Evolutionary conservation across 1,139 yeast genomes (phyloP).

Genomic region (Debaryomycetaceae sp.): DNA sequence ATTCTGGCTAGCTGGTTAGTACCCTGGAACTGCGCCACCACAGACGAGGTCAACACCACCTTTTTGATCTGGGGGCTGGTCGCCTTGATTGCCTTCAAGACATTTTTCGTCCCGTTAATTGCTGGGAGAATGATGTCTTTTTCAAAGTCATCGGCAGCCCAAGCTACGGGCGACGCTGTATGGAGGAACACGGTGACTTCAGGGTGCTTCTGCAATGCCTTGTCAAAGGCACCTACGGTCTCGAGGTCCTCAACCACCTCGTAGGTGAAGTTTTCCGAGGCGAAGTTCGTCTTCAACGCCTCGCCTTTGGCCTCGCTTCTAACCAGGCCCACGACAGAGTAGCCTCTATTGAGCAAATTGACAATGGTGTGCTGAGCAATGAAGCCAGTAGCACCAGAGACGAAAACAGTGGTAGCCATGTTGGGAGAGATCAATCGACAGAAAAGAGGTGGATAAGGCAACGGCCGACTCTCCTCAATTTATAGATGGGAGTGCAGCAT

Average conservation of each 20-base stretch:
- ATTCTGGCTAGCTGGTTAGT: conserved; percentile 15
- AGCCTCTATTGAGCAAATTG: conserved; percentile 19
- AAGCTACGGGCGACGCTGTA: conserved; percentile 38
- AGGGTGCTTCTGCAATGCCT: conserved; percentile 21
- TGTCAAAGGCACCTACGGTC: conserved; percentile 30
- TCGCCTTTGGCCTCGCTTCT: conserved; percentile 24
- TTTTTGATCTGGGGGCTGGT: conserved; percentile 45
- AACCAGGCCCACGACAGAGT: conserved; percentile 30
- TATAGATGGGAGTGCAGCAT: too few relatives aligned
- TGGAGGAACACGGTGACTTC: conserved; percentile 33
- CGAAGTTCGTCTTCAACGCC: conserved; percentile 14
- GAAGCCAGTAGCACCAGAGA: conserved; percentile 49
- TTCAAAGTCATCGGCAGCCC: conserved; percentile 21
- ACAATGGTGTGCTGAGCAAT: conserved; percentile 41
- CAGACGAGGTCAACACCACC: conserved; percentile 53
- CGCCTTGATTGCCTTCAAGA: conserved; percentile 28
- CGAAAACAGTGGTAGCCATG: conserved; percentile 19
- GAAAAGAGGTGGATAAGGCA: too few relatives aligned
- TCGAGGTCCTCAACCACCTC: conserved; percentile 31
- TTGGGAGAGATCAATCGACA: too few relatives aligned
- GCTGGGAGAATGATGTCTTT: conserved; percentile 30
- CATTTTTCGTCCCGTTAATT: conserved; percentile 25
- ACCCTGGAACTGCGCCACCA: conserved; percentile 20
- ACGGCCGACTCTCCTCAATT: too few relatives aligned
- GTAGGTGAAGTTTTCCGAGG: conserved; percentile 16